phyloP scores from a whole-genome alignment of 129 eudicot genomes.

The Flaveria robusta region DNA sequence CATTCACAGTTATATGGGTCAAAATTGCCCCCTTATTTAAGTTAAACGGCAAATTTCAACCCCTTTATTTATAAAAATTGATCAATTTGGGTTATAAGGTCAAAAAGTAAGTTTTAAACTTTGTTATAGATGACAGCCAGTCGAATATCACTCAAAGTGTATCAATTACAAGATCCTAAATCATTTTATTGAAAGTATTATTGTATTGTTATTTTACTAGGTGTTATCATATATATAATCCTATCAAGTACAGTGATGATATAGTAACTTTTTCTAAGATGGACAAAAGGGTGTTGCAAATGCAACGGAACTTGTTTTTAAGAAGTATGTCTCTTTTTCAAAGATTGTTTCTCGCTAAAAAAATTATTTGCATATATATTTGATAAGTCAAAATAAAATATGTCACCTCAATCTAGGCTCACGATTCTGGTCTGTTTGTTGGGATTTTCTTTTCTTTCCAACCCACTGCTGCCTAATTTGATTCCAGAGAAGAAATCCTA shows the following conservation, averaged over 20 bases:
- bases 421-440: constrained; percentile 33
- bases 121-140: too few species aligned
- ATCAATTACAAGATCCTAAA: not conserved
- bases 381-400: not conserved
- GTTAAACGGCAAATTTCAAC: too few species aligned
- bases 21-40: not conserved
- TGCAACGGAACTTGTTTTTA: not conserved
- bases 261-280: not conserved
- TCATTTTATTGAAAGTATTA: too few species aligned
- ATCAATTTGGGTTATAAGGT: too few species aligned
- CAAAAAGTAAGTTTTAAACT: too few species aligned
- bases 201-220: not conserved
- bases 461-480: constrained; percentile 79
- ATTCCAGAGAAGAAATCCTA: constrained; percentile 82
- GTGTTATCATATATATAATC: not conserved
- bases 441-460: constrained; percentile 47
- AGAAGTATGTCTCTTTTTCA: not conserved
- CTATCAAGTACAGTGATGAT: not conserved
- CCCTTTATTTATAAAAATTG: too few species aligned
- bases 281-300: not conserved
- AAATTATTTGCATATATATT: not conserved
- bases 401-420: constrained; percentile 79
- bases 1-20: not conserved
- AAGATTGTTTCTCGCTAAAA: not conserved
- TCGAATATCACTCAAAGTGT: too few species aligned